Evolutionary conservation across 352 stramenopile genomes (phyloP).

Genomic region (Pythium brachiatum): DNA sequence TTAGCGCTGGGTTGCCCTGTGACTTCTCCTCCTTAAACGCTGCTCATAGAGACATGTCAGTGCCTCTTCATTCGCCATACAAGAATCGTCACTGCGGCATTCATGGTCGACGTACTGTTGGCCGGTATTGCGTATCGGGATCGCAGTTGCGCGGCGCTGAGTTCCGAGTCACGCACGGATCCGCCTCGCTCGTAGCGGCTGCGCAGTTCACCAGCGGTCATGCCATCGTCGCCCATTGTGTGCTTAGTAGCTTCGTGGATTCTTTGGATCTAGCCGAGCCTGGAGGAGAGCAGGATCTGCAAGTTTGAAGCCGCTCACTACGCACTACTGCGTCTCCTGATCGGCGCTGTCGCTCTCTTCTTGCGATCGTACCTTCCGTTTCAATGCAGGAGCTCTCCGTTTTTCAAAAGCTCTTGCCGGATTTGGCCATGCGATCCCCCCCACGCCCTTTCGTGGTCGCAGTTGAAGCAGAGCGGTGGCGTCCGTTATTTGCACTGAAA

Average conservation of each 20-base stretch:
- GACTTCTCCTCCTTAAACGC: slow-evolving; percentile 68
- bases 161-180: slow-evolving; percentile 68
- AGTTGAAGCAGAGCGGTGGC: neutral
- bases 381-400: neutral
- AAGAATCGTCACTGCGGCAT: no score
- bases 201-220: slow-evolving; percentile 66
- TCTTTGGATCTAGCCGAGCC: neutral
- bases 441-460: neutral
- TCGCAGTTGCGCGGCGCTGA: slow-evolving; percentile 73
- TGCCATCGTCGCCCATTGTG: slow-evolving; percentile 53
- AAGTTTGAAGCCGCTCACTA: neutral
- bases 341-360: neutral
- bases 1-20: slow-evolving; percentile 42
- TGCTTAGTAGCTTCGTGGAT: neutral
- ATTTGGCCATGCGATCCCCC: slow-evolving; percentile 2
- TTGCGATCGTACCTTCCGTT: slow-evolving; percentile 1
- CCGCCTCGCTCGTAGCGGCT: slow-evolving; percentile 73
- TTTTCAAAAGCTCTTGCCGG: neutral
- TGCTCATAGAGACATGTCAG: slow-evolving; percentile 17
- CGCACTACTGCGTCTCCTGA: neutral
- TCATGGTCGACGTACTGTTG: slow-evolving; percentile 59
- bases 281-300: neutral
- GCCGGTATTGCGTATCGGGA: slow-evolving; percentile 76
- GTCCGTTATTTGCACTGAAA: neutral
- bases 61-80: neutral